Conservation (phyloP, 2,329 filamentous ascomycete genomes). For the Diaporthe nobilis region DNA sequence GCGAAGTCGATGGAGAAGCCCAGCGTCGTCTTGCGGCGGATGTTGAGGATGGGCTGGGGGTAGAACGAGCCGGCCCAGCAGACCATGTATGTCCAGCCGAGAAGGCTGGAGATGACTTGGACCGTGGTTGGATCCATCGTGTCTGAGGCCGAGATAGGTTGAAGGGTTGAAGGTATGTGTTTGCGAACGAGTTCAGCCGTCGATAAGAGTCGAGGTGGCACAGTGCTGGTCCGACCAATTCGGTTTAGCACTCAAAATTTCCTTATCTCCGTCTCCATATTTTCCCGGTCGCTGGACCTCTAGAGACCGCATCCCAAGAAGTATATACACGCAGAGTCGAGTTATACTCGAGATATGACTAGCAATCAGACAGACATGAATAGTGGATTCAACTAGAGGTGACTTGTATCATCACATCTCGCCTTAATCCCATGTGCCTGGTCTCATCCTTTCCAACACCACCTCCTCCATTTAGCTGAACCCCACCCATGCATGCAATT, state of each 20-base stretch:
- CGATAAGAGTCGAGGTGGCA: neutral
- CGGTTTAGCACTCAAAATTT: neutral
- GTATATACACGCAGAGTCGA: too few species aligned
- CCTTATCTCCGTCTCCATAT: neutral
- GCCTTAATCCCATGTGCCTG: too few species aligned
- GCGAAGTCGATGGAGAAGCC: conserved; percentile 33
- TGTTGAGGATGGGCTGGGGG: conserved; percentile 25
- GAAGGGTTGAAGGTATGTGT: neutral
- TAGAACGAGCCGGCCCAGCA: conserved; percentile 30
- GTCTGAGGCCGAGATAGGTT: neutral
- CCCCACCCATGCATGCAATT: too few species aligned
- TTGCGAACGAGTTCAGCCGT: neutral
- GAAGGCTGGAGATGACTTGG: conserved; percentile 8
- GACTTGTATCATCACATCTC: too few species aligned
- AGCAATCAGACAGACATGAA: too few species aligned
- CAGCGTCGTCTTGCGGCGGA: conserved; percentile 22
- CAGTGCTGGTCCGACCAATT: neutral
- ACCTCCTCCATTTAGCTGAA: too few species aligned
- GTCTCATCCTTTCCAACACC: too few species aligned
- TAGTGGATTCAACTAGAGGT: too few species aligned
- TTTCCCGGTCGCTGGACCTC: neutral
- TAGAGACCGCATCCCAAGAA: too few species aligned
- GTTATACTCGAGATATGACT: too few species aligned
- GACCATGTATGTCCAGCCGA: conserved; percentile 31
- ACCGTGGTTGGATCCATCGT: neutral